phyloP scores from a whole-genome alignment of 208 protist species.

The Tetramitus jugosus region DNA sequence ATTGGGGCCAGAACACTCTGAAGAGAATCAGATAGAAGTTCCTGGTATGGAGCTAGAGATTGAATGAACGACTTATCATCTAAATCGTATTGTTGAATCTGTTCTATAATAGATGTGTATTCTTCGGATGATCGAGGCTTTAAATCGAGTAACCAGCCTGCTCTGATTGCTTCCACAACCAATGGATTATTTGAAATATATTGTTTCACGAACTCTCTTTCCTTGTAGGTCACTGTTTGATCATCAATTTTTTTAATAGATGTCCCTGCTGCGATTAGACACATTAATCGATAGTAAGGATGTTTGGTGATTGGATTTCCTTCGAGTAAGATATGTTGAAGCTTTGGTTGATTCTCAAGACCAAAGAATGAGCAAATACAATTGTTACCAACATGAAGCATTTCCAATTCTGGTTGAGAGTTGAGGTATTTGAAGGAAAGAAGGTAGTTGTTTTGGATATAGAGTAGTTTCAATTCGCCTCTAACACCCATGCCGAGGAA shows the following conservation, averaged over 20 bases:
- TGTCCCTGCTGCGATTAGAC: not conserved
- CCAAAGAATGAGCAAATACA: not conserved
- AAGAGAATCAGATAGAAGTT: no score
- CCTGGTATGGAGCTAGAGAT: no score
- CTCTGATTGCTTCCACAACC: not conserved
- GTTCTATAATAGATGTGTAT: not conserved
- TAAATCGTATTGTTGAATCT: no score
- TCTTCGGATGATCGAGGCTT: not conserved
- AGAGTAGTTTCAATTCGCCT: not conserved
- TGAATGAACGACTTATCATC: no score
- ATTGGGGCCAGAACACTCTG: no score
- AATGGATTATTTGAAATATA: not conserved
- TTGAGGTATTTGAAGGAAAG: not conserved
- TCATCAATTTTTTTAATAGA: not conserved
- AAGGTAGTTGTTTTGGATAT: not conserved
- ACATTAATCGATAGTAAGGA: not conserved
- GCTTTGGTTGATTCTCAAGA: not conserved
- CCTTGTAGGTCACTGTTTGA: not conserved
- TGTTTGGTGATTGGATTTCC: not conserved
- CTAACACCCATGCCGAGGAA: not conserved
- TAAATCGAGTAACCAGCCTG: not conserved
- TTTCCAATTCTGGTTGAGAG: not conserved
- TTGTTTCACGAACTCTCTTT: not conserved
- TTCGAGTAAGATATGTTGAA: not conserved
- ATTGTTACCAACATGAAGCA: not conserved